A percentile compares a stretch with the other conserved stretches of the same genome.
Conservation (phyloP, 306 rosid genomes). For the Quercus engelmannii region DNA sequence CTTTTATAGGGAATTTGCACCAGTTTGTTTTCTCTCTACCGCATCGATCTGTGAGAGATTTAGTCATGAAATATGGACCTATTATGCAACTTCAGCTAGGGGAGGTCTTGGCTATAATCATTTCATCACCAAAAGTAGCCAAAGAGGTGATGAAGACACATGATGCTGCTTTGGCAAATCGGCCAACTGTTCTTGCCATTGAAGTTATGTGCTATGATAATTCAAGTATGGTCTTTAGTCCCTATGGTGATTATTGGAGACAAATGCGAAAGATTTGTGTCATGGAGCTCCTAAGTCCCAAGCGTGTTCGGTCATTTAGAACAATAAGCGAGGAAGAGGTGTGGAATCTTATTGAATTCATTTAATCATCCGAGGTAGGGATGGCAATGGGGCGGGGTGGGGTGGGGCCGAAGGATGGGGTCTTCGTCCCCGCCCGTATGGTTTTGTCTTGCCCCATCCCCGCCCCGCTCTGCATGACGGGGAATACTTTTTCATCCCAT, state of each 20-base stretch:
- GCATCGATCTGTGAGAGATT: not conserved
- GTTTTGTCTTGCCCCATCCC: too few species aligned
- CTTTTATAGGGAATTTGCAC: conserved; percentile 13
- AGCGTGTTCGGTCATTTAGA: conserved; percentile 13
- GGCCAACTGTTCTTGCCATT: too few species aligned
- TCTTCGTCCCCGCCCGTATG: too few species aligned
- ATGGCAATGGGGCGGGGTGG: too few species aligned
- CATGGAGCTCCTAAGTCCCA: not conserved
- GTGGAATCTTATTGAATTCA: not conserved
- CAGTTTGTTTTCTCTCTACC: not conserved
- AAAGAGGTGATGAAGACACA: too few species aligned
- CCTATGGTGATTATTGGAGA: conserved; percentile 13
- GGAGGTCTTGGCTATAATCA: not conserved
- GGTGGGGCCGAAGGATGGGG: too few species aligned
- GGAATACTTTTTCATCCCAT: too few species aligned
- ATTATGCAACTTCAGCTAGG: conserved; percentile 6
- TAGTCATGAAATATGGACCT: not conserved
- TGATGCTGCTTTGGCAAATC: too few species aligned
- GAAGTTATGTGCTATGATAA: too few species aligned
- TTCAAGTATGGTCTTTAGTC: too few species aligned
- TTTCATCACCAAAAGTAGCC: too few species aligned
- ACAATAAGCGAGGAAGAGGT: not conserved
- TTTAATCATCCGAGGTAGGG: not conserved
- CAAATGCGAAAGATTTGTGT: not conserved
- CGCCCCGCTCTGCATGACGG: too few species aligned